These are phyloP conservation scores for Collybiopsis confluens DNA, from an alignment of 768 basidiomycete genomes.

Conservation along the genomic window DNA sequence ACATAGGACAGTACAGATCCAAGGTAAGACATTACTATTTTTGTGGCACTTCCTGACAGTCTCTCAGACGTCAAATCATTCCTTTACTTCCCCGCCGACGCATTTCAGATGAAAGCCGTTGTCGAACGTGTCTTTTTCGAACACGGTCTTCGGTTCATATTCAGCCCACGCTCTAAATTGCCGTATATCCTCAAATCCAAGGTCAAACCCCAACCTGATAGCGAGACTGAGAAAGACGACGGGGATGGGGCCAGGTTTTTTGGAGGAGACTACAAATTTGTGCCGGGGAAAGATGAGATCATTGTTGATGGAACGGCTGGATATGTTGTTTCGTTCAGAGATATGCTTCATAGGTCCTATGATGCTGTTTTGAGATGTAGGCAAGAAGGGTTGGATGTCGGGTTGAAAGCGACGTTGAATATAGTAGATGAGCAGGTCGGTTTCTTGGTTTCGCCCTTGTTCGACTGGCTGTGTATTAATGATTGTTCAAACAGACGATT, in stretches of 20 bases:
- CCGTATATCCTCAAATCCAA: conserved; percentile 69
- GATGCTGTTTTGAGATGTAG: conserved; percentile 78
- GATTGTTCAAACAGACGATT: conserved; percentile 38
- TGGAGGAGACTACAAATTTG: too few relatives aligned
- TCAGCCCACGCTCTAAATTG: conserved; percentile 87
- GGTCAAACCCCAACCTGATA: too few relatives aligned
- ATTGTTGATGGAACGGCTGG: conserved; percentile 75
- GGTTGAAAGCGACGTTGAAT: too few relatives aligned
- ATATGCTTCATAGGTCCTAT: conserved; percentile 80
- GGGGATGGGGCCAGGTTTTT: conserved; percentile 65
- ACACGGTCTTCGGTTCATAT: conserved; percentile 79
- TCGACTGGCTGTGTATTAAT: neutral
- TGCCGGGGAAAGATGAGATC: conserved; percentile 79
- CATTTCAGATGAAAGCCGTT: conserved; percentile 74
- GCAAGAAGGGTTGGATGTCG: too few relatives aligned
- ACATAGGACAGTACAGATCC: neutral
- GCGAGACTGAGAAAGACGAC: too few relatives aligned
- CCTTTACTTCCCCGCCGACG: conserved; percentile 88
- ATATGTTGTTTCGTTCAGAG: conserved; percentile 85
- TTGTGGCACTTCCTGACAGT: too few relatives aligned
- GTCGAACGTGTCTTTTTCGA: too few relatives aligned
- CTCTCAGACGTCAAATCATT: conserved; percentile 74
- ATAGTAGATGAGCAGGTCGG: conserved; percentile 80
- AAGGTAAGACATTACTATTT: neutral
- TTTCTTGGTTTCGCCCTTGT: too few relatives aligned